Percentiles rank a stretch among this genome's conserved stretches.
Evolutionary conservation across 495 filamentous ascomycete species (phyloP).

Genomic region (Cudoniella acicularis): DNA sequence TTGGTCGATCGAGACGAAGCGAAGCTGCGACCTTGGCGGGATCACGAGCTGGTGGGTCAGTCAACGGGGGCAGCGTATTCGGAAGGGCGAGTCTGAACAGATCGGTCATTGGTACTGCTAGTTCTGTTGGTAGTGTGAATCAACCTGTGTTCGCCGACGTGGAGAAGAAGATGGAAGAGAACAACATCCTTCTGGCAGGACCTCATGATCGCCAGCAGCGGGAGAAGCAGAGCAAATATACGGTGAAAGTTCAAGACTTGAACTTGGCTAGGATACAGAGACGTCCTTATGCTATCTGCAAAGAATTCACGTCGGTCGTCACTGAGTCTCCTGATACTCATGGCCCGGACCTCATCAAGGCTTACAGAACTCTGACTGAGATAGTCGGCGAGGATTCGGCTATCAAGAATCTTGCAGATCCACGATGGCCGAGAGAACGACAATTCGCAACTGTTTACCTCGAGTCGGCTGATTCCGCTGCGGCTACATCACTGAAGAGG

Average conservation of each 20-base stretch:
- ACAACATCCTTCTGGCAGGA: conserved; percentile 31
- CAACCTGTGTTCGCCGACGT: conserved; percentile 64
- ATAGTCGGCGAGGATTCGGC: conserved; percentile 66
- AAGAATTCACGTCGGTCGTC: conserved; percentile 71
- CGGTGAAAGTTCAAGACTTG: conserved; percentile 69
- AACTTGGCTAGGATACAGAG: conserved; percentile 67
- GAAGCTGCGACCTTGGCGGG: conserved; percentile 32
- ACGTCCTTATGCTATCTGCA: conserved; percentile 61
- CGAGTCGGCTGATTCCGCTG: conserved; percentile 61
- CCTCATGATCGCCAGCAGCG: conserved; percentile 70
- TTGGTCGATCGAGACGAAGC: conserved; percentile 52
- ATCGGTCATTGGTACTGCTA: conserved; percentile 79
- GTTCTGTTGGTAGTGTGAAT: conserved; percentile 48
- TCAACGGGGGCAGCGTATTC: conserved; percentile 58
- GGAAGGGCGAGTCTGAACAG: conserved; percentile 68
- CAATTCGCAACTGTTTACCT: conserved; percentile 71
- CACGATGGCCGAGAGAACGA: conserved; percentile 62
- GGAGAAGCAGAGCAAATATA: conserved; percentile 76
- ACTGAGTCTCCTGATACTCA: conserved; percentile 59
- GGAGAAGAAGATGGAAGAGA: conserved; percentile 46
- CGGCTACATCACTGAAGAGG: conserved; percentile 60
- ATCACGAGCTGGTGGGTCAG: conserved; percentile 24
- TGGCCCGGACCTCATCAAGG: conserved; percentile 65
- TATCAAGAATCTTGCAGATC: conserved; percentile 46
- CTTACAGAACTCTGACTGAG: conserved; percentile 72